Conservation (phyloP, 306 rosid species). For the Ormosia emarginata region DNA sequence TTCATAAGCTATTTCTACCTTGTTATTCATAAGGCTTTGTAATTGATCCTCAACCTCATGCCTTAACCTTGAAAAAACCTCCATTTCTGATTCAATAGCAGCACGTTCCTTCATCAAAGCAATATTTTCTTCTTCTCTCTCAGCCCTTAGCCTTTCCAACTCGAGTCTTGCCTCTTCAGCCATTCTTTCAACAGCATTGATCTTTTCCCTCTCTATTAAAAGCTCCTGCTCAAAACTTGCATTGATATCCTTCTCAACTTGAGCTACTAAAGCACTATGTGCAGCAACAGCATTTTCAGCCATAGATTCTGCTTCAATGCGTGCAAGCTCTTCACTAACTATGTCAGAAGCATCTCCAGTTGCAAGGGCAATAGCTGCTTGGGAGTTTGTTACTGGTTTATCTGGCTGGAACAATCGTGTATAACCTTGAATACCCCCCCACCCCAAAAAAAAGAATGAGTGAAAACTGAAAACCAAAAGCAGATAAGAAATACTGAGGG, state of each 20-base stretch:
- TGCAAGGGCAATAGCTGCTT: slow-evolving; percentile 96
- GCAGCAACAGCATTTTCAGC: slow-evolving; percentile 96
- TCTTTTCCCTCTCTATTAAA: slow-evolving; percentile 77
- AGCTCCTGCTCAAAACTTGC: slow-evolving; percentile 82
- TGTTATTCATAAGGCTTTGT: slow-evolving; percentile 68
- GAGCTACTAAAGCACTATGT: slow-evolving; percentile 87
- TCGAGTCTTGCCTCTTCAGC: slow-evolving; percentile 83
- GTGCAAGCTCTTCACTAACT: slow-evolving; percentile 94
- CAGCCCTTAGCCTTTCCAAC: slow-evolving; percentile 72
- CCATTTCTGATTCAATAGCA: slow-evolving; percentile 87
- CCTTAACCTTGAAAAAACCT: slow-evolving; percentile 70
- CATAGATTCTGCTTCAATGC: slow-evolving; percentile 91
- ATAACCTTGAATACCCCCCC: slow-evolving; percentile 56
- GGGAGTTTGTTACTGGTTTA: slow-evolving; percentile 95
- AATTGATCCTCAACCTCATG: slow-evolving; percentile 85
- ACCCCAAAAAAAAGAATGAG: background rate
- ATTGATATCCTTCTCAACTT: slow-evolving; percentile 89
- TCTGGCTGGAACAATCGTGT: slow-evolving; percentile 89
- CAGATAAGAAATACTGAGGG: background rate
- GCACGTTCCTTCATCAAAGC: slow-evolving; percentile 72
- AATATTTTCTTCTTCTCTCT: slow-evolving; percentile 62
- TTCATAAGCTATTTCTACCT: slow-evolving; percentile 75
- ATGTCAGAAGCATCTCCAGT: slow-evolving; percentile 90
- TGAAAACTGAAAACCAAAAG: slow-evolving; percentile 1
- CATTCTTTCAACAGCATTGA: slow-evolving; percentile 76